Evolutionary conservation across 805 yeast species (phyloP).

Genomic region (Kockiozyma suomiensis): DNA sequence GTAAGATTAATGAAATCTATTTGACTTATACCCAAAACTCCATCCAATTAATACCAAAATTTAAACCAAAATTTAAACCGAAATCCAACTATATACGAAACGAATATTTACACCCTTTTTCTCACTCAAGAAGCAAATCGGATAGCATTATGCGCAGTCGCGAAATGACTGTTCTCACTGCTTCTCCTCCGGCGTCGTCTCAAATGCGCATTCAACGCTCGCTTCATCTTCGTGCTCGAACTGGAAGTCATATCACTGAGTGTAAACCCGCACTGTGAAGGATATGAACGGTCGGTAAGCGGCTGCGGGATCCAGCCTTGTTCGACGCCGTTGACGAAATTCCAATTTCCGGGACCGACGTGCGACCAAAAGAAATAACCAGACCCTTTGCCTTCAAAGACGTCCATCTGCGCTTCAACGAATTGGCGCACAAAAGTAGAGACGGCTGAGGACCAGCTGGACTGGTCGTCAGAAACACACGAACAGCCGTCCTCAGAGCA

Average conservation of each 20-base stretch:
- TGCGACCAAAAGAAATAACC: slow-evolving; percentile 96
- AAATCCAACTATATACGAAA: background rate
- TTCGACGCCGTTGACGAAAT: slow-evolving; percentile 60
- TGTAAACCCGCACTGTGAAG: slow-evolving; percentile 60
- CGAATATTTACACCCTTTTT: background rate
- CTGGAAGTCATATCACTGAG: slow-evolving; percentile 1
- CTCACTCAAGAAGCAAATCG: background rate
- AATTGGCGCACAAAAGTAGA: slow-evolving; percentile 63
- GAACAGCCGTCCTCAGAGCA: slow-evolving; percentile 69
- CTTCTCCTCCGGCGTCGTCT: background rate
- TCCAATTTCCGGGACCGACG: slow-evolving; percentile 89
- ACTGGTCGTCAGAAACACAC: slow-evolving; percentile 48
- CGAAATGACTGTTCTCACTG: background rate
- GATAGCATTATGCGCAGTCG: background rate
- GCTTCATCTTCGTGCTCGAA: background rate
- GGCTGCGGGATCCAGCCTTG: slow-evolving; percentile 81
- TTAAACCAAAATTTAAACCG: background rate
- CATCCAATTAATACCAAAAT: background rate
- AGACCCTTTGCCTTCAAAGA: slow-evolving; percentile 59
- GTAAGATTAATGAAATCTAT: background rate
- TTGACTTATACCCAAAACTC: background rate
- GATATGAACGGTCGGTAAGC: slow-evolving; percentile 63
- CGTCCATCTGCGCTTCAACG: slow-evolving; percentile 89
- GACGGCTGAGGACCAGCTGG: slow-evolving; percentile 61
- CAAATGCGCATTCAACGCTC: background rate